Percentiles rank a stretch among this genome's conserved stretches.
phyloP scores from a whole-genome alignment of 805 yeast species.

The Yarrowia porcina region DNA sequence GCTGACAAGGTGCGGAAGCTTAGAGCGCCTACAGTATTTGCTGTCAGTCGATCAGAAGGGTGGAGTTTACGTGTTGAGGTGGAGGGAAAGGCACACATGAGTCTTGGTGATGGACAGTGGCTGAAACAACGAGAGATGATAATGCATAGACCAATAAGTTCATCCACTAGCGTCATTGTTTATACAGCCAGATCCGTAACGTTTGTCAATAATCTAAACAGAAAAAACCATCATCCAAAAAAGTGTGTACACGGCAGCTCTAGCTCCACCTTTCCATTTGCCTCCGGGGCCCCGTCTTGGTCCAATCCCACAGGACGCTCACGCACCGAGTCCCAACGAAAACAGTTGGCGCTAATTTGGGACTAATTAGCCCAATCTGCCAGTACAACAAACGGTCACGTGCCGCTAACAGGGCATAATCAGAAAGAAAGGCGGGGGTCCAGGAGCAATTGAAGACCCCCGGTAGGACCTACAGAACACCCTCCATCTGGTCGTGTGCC shows the following conservation, averaged over 20 bases:
- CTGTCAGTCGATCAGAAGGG: neutral
- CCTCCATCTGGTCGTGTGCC: neutral
- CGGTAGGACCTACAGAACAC: too few species aligned
- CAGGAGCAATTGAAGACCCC: too few species aligned
- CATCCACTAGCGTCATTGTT: too few species aligned
- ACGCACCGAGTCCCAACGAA: neutral
- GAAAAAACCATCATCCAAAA: too few species aligned
- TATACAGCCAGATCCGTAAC: too few species aligned
- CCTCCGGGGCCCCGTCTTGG: too few species aligned
- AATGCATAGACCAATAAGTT: too few species aligned
- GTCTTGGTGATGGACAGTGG: neutral
- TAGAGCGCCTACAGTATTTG: neutral
- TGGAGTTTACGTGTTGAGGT: neutral
- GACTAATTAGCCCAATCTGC: neutral
- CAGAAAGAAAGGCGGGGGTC: neutral
- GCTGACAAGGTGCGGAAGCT: constrained; percentile 15
- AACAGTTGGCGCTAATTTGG: constrained; percentile 8
- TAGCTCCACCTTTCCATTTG: too few species aligned
- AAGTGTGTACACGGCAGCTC: too few species aligned
- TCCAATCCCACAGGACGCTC: neutral
- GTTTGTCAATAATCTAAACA: too few species aligned
- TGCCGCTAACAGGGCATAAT: neutral
- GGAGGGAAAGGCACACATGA: neutral
- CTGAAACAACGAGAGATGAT: neutral
- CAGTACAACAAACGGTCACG: neutral